A percentile compares a stretch with the other conserved stretches of the same genome.
Evolutionary conservation across 768 basidiomycete genomes (phyloP).

Genomic region (Lentinula sp.): DNA sequence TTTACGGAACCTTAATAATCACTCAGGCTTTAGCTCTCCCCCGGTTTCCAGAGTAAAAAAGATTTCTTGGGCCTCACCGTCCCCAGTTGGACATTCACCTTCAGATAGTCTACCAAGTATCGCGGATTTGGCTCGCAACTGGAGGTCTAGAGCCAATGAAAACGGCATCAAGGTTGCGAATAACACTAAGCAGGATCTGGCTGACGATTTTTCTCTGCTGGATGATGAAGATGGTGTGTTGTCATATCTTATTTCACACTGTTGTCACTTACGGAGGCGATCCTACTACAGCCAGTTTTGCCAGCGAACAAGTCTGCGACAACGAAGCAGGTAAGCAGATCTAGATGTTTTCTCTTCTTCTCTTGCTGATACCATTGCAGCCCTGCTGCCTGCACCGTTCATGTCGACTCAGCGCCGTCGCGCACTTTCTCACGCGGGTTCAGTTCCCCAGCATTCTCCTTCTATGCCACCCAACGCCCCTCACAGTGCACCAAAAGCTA

Average conservation of each 20-base stretch:
- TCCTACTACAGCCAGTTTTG: conserved; percentile 49
- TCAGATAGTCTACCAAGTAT: conserved; percentile 37
- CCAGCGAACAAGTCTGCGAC: conserved; percentile 41
- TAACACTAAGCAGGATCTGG: conserved; percentile 27
- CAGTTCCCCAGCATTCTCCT: conserved; percentile 23
- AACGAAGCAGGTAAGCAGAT: conserved; percentile 41
- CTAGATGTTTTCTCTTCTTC: conserved; percentile 1
- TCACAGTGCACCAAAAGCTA: conserved; percentile 19
- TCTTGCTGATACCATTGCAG: conserved; percentile 18
- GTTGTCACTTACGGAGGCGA: conserved; percentile 19
- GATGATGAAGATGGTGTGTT: conserved; percentile 38
- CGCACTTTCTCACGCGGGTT: conserved; percentile 55
- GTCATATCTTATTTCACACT: conserved; percentile 11
- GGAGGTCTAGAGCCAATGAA: conserved; percentile 66
- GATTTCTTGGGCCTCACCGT: conserved; percentile 9
- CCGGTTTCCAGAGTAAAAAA: conserved; percentile 16
- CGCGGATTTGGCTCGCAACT: conserved; percentile 60
- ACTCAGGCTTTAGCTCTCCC: conserved; percentile 25
- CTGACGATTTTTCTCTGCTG: conserved; percentile 42
- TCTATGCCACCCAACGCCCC: conserved; percentile 25
- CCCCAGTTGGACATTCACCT: conserved; percentile 9
- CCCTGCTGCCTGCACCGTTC: conserved; percentile 53
- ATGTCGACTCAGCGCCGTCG: conserved; percentile 45
- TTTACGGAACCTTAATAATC: conserved; percentile 24
- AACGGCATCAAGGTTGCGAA: conserved; percentile 64